Evolutionary conservation across 2,329 filamentous ascomycete genomes (phyloP), one percentile per base, ranked within the genome.

Genomic region (Pseudocercospora fuligena): DNA sequence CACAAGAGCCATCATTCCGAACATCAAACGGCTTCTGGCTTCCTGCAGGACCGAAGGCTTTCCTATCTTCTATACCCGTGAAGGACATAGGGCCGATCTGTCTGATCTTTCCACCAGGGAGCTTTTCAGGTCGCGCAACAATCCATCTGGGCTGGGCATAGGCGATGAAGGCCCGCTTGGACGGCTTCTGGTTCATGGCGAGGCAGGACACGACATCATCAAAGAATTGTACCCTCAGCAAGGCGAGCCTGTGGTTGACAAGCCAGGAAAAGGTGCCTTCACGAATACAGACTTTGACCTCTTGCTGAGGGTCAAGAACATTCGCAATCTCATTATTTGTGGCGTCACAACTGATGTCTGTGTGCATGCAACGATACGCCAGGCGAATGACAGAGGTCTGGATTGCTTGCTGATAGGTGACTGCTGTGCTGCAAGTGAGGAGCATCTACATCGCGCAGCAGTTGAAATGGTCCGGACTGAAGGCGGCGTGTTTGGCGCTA

Each of bases 321-420:
- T 87, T 16, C 82, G 78, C 69, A 87, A 87, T 70, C 75, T 88
- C 61, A 78, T 87, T 12, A 72, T 87, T 16, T 82, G 80, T 16
- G 85, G 85, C 4, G 84, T 87, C 4, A 87, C 85, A 5, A 86
- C 85, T 0, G 85, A 87, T 74, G 84, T 85, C 12, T 86, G 84
- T 70, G 84, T 87, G 2, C 83, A 81, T 25, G 85, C 80, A 8
- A 87, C 85, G 5, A 84, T 87, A 75, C 78, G 85, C 21, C 85
- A 87, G 73, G 85, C 84, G 11, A 86, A 82, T 66, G 85, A 87
- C 76, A 80, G 83, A 5, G 85, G 84, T 0, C 86, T 84, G 65
- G 85, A 87, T 72, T 85, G 84, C 66, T 71, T 85, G 12, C 70
- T 87, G 1, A 72, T 87, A 3, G 81, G 84, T 33, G 84, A 87